Conservation (phyloP, 371 early-diverging fungal species). For the Mortierella sp. region DNA sequence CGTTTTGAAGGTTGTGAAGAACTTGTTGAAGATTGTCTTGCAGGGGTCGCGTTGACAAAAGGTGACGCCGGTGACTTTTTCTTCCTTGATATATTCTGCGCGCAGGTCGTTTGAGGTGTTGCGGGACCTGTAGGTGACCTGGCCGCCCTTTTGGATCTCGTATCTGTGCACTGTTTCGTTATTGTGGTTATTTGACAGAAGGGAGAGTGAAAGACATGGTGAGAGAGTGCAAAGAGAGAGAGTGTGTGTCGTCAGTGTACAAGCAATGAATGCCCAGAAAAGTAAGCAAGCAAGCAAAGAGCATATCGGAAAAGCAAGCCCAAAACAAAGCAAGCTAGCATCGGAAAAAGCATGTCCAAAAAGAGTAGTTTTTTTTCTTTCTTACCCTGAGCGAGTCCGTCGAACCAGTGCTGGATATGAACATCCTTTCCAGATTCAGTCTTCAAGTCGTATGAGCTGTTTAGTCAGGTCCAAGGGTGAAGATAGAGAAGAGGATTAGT, state of each 20-base stretch:
- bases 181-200: background rate
- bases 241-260: background rate
- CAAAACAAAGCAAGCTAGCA: background rate
- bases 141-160: conserved; percentile 55
- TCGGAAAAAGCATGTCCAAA: background rate
- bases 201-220: background rate
- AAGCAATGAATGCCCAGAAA: conserved; percentile 2
- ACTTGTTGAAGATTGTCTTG: conserved; percentile 67
- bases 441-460: conserved; percentile 46
- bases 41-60: conserved; percentile 67
- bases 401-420: conserved; percentile 74
- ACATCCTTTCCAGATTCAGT: conserved; percentile 62
- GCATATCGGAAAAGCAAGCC: too few species aligned
- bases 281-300: background rate
- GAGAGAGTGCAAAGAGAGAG: conserved; percentile 4
- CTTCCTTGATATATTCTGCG: conserved; percentile 41
- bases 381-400: conserved; percentile 69
- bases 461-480: background rate
- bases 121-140: conserved; percentile 49
- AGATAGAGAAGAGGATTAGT: background rate
- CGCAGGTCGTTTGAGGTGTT: conserved; percentile 51
- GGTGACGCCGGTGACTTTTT: conserved; percentile 43
- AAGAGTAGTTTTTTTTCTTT: background rate
- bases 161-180: conserved; percentile 46
- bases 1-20: conserved; percentile 56